Base-by-base conservation (phyloP, 805 yeast species). In the Kuraishia floccosa region DNA sequence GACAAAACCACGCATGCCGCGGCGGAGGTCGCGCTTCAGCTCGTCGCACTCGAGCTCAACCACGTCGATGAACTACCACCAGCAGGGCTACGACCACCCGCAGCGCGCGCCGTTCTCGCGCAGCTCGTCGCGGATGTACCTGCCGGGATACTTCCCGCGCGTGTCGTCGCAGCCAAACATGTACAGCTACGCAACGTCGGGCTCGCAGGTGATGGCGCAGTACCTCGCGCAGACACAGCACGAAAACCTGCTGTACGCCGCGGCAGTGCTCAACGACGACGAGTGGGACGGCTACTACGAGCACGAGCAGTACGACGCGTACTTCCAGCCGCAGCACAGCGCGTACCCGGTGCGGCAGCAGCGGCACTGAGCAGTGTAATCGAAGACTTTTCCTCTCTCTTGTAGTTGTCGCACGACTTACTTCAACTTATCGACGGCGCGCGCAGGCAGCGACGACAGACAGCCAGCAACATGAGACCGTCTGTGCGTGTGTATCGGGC, bases 131-230 rank as follows among this genome's bases (percentile, higher is more conserved):
- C 22, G 22, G 10, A 19, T 7, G 9, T 19, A 19, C 22, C 22
- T 19, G 9, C 22, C 22, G 9, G 9, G 7, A 7, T 19, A 19
- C 10, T 10, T 7, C 22, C 22, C 22, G 10, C 22, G 22, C 10
- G 10, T 19, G 22, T 7, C 22, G 9, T 7, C 22, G 22, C 22
- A 19, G 22, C 9, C 9, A 19, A 19, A 7, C 22, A 7, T 10
- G 22, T 19, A 7, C 22, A 36, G 32, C 22, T 34, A 33, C 31
- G 42, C 52, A 6, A 52, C 60, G 8, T 63, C 77, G 5, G 85
- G 86, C 3, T 73, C 82, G 0, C 80, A 75, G 41, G 83, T 79
- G 9, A 76, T 79, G 84, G 78, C 84, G 0, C 85, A 78, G 45
- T 79, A 78, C 46, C 58, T 79, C 41, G 81, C 83, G n/a, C 80